A percentile compares a stretch with the other conserved stretches of the same genome.
Evolutionary conservation across 1,139 yeast genomes (phyloP).

Genomic region (Suzukiozyma palmioleophila): DNA sequence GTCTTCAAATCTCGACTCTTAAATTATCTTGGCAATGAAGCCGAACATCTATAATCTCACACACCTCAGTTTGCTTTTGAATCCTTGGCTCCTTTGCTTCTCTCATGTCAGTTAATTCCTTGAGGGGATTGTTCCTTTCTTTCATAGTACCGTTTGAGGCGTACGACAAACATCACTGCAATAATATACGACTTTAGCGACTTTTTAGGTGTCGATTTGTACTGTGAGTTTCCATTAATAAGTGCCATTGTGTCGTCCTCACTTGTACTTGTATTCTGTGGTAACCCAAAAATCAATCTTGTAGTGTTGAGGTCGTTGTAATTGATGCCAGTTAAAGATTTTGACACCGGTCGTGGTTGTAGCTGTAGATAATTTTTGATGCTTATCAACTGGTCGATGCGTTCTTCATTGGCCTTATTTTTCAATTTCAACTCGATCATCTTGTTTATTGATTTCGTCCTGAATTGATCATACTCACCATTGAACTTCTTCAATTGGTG

Average conservation of each 20-base stretch:
- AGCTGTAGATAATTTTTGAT: neutral
- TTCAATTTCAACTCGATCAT: constrained; percentile 2
- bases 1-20: too few relatives aligned
- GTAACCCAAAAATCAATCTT: neutral
- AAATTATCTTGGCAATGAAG: too few relatives aligned
- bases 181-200: constrained; percentile 3
- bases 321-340: neutral
- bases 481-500: neutral
- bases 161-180: neutral
- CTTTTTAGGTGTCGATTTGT: neutral
- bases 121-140: too few relatives aligned
- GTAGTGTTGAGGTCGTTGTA: neutral
- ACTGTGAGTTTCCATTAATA: neutral
- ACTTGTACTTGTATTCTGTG: neutral
- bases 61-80: too few relatives aligned
- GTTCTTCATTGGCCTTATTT: neutral
- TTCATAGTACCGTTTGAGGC: neutral
- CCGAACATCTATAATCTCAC: too few relatives aligned
- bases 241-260: neutral
- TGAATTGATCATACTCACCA: constrained; percentile 2
- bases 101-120: too few relatives aligned
- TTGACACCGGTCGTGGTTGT: neutral
- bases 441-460: constrained; percentile 1
- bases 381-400: neutral
- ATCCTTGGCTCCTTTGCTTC: too few relatives aligned